These are phyloP conservation scores for Groenewaldozyma salmanticensis DNA, from an alignment of 805 yeast species.

Conservation along the genomic window DNA sequence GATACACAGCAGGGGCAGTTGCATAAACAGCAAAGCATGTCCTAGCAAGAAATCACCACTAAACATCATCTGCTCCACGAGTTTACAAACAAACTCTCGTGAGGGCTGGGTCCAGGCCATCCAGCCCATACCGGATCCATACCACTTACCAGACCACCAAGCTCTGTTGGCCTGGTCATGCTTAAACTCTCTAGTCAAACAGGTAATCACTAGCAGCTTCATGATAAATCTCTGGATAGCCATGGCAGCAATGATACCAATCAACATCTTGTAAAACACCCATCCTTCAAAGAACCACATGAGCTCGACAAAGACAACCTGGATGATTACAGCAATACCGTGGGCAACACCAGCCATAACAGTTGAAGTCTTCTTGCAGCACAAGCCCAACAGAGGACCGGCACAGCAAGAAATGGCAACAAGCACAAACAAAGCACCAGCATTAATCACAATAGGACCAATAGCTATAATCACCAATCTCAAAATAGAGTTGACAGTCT, in stretches of 20 bases:
- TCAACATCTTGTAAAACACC: conserved; percentile 73
- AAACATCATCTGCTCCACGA: conserved; percentile 88
- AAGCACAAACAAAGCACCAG: conserved; percentile 73
- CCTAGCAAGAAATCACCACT: conserved; percentile 95
- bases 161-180: conserved; percentile 93
- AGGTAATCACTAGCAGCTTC: conserved; percentile 67
- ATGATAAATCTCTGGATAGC: conserved; percentile 82
- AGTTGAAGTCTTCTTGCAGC: conserved; percentile 95
- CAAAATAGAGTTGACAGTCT: conserved; percentile 46
- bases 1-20: conserved; percentile 74
- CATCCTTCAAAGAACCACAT: conserved; percentile 97
- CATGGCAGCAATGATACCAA: conserved; percentile 77
- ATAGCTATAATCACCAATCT: conserved; percentile 54
- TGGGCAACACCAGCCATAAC: conserved; percentile 94
- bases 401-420: conserved; percentile 89
- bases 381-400: conserved; percentile 88
- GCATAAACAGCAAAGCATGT: conserved; percentile 77
- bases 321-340: conserved; percentile 84
- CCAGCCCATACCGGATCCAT: conserved; percentile 86
- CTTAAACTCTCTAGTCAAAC: conserved; percentile 92
- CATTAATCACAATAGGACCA: conserved; percentile 84
- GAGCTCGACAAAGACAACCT: conserved; percentile 80
- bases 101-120: conserved; percentile 92
- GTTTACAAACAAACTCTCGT: conserved; percentile 91
- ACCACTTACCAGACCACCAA: conserved; percentile 99